Evolutionary conservation across 352 stramenopile species (phyloP).

Genomic region (Pseudoperonospora humuli): DNA sequence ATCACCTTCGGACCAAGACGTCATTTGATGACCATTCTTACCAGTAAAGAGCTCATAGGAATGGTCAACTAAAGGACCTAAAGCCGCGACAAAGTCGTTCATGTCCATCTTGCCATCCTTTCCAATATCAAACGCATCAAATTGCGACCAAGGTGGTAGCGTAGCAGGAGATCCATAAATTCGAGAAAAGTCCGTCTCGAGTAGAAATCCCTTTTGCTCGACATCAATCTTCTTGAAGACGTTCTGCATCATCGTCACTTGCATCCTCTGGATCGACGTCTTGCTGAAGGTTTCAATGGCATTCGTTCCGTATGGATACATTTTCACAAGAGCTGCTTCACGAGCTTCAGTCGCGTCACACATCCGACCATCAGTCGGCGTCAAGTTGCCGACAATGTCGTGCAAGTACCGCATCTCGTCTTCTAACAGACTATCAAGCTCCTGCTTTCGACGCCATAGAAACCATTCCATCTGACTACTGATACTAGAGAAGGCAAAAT

Average conservation of each 20-base stretch:
- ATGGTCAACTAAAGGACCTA: constrained; percentile 47
- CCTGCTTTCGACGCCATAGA: constrained; percentile 64
- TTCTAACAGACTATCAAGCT: constrained; percentile 49
- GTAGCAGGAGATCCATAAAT: constrained; percentile 6
- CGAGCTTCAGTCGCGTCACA: no score
- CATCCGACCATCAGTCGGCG: no score
- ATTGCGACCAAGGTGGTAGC: constrained; percentile 26
- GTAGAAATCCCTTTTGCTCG: constrained; percentile 29
- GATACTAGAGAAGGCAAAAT: no score
- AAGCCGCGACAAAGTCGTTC: constrained; percentile 43
- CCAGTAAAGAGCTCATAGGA: no score
- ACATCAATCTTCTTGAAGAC: constrained; percentile 39
- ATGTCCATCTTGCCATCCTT: constrained; percentile 44
- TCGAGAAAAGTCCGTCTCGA: constrained; percentile 23
- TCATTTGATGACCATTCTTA: no score
- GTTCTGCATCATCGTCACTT: constrained; percentile 42
- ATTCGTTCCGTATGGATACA: no score
- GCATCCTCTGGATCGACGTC: constrained; percentile 28
- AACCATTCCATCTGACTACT: constrained; percentile 72
- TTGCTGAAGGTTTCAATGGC: no score
- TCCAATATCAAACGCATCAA: constrained; percentile 48
- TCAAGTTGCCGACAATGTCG: constrained; percentile 26
- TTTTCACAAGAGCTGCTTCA: no score
- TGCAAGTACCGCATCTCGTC: constrained; percentile 56
- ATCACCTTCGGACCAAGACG: no score